These are phyloP conservation scores for Annulohypoxylon nitens DNA, from an alignment of 495 filamentous ascomycete species.

Conservation along the genomic window DNA sequence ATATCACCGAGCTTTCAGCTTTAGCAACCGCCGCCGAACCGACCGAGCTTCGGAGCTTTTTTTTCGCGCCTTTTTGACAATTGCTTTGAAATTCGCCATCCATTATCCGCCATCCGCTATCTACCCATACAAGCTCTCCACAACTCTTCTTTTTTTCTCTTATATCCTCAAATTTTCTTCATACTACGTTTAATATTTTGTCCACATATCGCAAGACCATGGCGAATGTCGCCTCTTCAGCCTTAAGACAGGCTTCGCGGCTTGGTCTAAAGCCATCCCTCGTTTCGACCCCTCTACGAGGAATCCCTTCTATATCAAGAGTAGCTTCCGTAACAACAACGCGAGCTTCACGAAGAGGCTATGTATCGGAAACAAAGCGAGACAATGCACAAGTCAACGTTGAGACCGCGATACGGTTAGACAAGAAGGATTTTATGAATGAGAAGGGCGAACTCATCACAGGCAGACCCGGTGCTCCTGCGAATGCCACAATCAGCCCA, in stretches of 20 bases:
- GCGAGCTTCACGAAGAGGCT: slow-evolving; percentile 65
- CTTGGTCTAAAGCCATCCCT: slow-evolving; percentile 70
- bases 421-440: slow-evolving; percentile 81
- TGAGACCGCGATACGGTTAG: slow-evolving; percentile 83
- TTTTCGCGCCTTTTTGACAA: slow-evolving; percentile 34
- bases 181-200: slow-evolving; percentile 31
- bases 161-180: slow-evolving; percentile 15
- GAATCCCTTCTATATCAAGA: slow-evolving; percentile 58
- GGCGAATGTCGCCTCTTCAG: slow-evolving; percentile 77
- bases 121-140: slow-evolving; percentile 13
- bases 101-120: slow-evolving; percentile 4
- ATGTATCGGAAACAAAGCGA: slow-evolving; percentile 87
- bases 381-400: slow-evolving; percentile 84
- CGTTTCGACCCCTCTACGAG: slow-evolving; percentile 62
- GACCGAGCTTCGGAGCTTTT: slow-evolving; percentile 46
- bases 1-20: slow-evolving; percentile 42
- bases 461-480: slow-evolving; percentile 66
- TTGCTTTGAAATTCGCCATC: slow-evolving; percentile 42
- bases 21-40: slow-evolving; percentile 20
- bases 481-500: slow-evolving; percentile 75
- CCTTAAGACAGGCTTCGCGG: slow-evolving; percentile 82
- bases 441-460: slow-evolving; percentile 76
- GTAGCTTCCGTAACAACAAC: slow-evolving; percentile 52
- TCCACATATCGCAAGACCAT: slow-evolving; percentile 62
- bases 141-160: slow-evolving; percentile 32